These are phyloP conservation scores for Entoloma clypeatum DNA, from an alignment of 1,284 basidiomycete genomes.

Conservation along the genomic window DNA sequence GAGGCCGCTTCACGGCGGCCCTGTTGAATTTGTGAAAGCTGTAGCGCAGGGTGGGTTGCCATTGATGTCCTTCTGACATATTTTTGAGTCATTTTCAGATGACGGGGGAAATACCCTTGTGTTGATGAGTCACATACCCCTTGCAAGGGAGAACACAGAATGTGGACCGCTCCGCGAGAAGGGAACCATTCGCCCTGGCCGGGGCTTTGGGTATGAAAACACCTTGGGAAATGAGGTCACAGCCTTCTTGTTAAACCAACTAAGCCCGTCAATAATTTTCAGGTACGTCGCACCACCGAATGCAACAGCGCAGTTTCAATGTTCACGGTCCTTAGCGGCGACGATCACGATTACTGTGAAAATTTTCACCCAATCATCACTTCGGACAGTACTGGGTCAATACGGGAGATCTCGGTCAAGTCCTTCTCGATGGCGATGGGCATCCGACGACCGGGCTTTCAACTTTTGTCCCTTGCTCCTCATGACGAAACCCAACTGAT, in stretches of 20 bases:
- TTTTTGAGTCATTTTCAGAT: slow-evolving; percentile 3
- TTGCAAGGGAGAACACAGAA: slow-evolving; percentile 55
- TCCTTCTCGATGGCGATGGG: slow-evolving; percentile 81
- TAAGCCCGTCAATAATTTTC: slow-evolving; percentile 68
- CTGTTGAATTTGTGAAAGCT: slow-evolving; percentile 65
- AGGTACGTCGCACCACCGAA: slow-evolving; percentile 47
- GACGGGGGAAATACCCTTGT: slow-evolving; percentile 37
- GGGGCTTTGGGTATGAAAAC: slow-evolving; percentile 84
- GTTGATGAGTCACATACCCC: slow-evolving; percentile 82
- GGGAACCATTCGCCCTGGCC: slow-evolving; percentile 71
- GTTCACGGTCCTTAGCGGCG: slow-evolving; percentile 52
- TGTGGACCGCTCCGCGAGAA: slow-evolving; percentile 80
- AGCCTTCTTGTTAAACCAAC: slow-evolving; percentile 59
- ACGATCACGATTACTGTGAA: slow-evolving; percentile 91
- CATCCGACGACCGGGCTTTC: slow-evolving; percentile 77
- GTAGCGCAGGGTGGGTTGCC: slow-evolving; percentile 44
- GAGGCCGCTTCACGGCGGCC: slow-evolving; percentile 52
- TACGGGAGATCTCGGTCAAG: slow-evolving; percentile 76
- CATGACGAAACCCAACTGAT: slow-evolving; percentile 25
- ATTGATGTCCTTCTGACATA: not conserved
- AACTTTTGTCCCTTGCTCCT: slow-evolving; percentile 68
- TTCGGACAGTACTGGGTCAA: slow-evolving; percentile 24
- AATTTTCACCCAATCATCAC: slow-evolving; percentile 49
- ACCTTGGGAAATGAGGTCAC: slow-evolving; percentile 72
- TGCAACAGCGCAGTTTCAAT: slow-evolving; percentile 6